A percentile compares a stretch with the other conserved stretches of the same genome.
Conservation (phyloP, 345 rosid genomes). For the Acer negundo region DNA sequence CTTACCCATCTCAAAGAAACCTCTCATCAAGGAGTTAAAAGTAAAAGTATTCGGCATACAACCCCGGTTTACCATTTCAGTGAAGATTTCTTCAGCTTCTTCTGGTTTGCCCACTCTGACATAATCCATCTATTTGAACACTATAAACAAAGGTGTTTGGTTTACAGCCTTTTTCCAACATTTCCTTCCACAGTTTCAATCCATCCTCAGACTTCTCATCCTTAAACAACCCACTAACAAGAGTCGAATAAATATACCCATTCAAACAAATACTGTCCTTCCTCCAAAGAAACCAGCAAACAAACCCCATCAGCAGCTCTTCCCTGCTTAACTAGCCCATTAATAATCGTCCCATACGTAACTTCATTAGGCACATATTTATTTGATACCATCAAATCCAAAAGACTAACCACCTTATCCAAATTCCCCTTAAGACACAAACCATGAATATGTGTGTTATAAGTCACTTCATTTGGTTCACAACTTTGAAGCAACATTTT, state of each 20-base stretch:
- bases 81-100: conserved; percentile 61
- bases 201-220: conserved; percentile 69
- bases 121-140: conserved; percentile 72
- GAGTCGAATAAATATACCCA: conserved; percentile 66
- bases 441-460: conserved; percentile 85
- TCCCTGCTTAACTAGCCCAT: conserved; percentile 81
- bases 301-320: conserved; percentile 55
- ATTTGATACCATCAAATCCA: conserved; percentile 69
- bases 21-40: conserved; percentile 88
- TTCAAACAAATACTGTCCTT: conserved; percentile 62
- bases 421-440: conserved; percentile 77
- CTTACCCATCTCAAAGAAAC: conserved; percentile 60
- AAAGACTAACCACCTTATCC: conserved; percentile 82
- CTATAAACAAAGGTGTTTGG: conserved; percentile 70
- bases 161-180: conserved; percentile 53
- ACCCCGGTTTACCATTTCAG: conserved; percentile 57
- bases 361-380: conserved; percentile 80
- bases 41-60: conserved; percentile 77
- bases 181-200: conserved; percentile 59
- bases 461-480: conserved; percentile 76
- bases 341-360: conserved; percentile 75
- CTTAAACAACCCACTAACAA: conserved; percentile 83
- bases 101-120: conserved; percentile 66
- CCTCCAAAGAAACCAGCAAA: conserved; percentile 64
- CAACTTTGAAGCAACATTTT: conserved; percentile 95